Conservation (phyloP, 2,329 filamentous ascomycete species). For the Ophiocordyceps camponoti-floridani region DNA sequence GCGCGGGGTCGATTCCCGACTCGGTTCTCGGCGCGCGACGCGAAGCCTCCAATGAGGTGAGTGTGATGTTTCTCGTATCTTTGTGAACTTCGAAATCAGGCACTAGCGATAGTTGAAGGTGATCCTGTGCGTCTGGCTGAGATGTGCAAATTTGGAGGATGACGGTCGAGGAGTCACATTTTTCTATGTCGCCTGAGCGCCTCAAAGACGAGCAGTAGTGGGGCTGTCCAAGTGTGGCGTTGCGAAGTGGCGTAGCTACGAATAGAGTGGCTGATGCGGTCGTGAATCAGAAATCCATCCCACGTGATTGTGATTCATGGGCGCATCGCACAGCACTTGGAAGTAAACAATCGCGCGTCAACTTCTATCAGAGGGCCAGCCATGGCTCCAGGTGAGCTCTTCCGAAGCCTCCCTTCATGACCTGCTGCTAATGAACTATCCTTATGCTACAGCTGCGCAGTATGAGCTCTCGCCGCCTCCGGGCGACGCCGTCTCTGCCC, state of each 20-base stretch:
- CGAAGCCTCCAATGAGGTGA: background rate
- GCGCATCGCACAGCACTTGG: background rate
- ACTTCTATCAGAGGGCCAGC: slow-evolving; percentile 3
- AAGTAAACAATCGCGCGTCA: slow-evolving; percentile 15
- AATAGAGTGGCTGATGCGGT: slow-evolving; percentile 10
- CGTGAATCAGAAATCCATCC: background rate
- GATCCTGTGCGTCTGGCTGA: background rate
- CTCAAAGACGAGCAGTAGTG: slow-evolving; percentile 19
- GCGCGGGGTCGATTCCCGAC: slow-evolving; percentile 13
- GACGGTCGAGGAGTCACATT: slow-evolving; percentile 15
- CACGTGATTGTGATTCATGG: too few relatives aligned
- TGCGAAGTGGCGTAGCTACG: slow-evolving; percentile 7
- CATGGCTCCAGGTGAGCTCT: slow-evolving; percentile 23
- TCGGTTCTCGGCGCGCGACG: slow-evolving; percentile 7
- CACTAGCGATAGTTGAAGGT: background rate
- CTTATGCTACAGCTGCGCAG: slow-evolving; percentile 50
- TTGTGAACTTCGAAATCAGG: background rate
- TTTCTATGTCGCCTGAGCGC: slow-evolving; percentile 19
- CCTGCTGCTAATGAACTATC: too few relatives aligned
- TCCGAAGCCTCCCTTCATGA: background rate
- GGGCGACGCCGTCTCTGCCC: slow-evolving; percentile 68
- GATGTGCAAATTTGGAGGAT: background rate
- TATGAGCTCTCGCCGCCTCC: slow-evolving; percentile 72
- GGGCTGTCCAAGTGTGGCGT: background rate
- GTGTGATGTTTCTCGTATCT: background rate